Evolutionary conservation across 345 rosid genomes (phyloP), one percentile per base, ranked within the genome.

Genomic region (Fremontodendron californicum): DNA sequence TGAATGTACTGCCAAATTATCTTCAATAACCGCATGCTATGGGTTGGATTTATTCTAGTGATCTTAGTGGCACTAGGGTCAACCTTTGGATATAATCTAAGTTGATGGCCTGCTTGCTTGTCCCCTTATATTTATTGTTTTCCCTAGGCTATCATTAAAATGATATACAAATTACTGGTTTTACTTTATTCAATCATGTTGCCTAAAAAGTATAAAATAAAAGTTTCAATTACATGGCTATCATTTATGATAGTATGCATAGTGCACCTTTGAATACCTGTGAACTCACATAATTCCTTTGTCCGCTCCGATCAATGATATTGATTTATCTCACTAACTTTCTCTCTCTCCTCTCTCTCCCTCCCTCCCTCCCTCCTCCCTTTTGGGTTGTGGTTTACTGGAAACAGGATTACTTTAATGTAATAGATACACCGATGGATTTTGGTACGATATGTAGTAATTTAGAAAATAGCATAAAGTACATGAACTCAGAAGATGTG

Each of bases 351-450:
- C 58, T 19, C 48, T 66, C 8, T 62, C 62, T 52, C 15, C 13
- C 63, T 29, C 61, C n/a, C 62, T 52, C 15, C 13, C 63, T 29
- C 61, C n/a, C 33, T 43, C 18, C 33, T 23, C n/a, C 52, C 21
- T 27, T 35, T 48, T 71, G 42, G 58, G n/a, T 64, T 75, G 79
- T 62, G 68, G 13, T 74, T 77, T 45, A 13, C 78, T 46, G 60
- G 58, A 75, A 64, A 40, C 80, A 90, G 91, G 89, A 88, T 79
- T 90, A 84, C 78, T 83, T 84, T 77, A 86, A 84, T 61, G 78
- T 85, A 75, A 84, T 88, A 70, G 85, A 90, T 69, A 85, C 86
- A 37, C 93, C 93, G 52, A 88, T 88, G 90, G 93, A 90, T 84
- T 86, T 90, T 62, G 88, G 90, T 81, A 90, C 87, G 21, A 85